phyloP scores from a whole-genome alignment of 2,329 filamentous ascomycete genomes.

The Colletotrichum cereale region DNA sequence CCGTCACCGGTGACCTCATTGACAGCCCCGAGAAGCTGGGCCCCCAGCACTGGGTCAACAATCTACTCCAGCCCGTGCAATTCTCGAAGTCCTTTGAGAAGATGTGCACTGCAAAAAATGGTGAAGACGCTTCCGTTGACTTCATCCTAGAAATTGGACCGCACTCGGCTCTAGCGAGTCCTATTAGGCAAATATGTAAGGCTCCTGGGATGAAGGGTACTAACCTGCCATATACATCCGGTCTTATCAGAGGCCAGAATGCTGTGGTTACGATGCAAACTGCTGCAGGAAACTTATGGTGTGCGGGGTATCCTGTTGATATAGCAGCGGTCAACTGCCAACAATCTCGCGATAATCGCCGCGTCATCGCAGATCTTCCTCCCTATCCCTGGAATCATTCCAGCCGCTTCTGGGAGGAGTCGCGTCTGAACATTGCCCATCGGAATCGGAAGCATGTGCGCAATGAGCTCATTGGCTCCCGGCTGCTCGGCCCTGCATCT shows the following conservation, averaged over 20 bases:
- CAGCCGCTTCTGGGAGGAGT: slow-evolving; percentile 34
- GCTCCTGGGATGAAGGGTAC: slow-evolving; percentile 20
- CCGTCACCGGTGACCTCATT: slow-evolving; percentile 43
- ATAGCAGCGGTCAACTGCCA: slow-evolving; percentile 39
- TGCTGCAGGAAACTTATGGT: slow-evolving; percentile 14
- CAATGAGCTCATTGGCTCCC: slow-evolving; percentile 32
- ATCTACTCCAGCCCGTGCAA: slow-evolving; percentile 10
- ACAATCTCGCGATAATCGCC: not conserved
- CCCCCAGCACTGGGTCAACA: slow-evolving; percentile 30
- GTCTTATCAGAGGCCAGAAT: slow-evolving; percentile 9
- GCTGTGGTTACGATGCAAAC: slow-evolving; percentile 16
- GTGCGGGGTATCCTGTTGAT: slow-evolving; percentile 12
- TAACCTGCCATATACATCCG: slow-evolving; percentile 4
- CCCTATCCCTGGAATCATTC: slow-evolving; percentile 41
- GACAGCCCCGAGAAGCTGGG: slow-evolving; percentile 16
- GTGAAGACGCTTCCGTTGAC: slow-evolving; percentile 41
- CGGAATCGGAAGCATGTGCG: slow-evolving; percentile 23
- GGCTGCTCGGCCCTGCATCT: slow-evolving; percentile 41
- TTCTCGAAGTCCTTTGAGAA: slow-evolving; percentile 26
- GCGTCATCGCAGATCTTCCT: slow-evolving; percentile 39
- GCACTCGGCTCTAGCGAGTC: slow-evolving; percentile 62
- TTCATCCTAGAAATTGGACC: slow-evolving; percentile 63
- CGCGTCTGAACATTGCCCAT: slow-evolving; percentile 28
- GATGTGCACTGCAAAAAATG: slow-evolving; percentile 12
- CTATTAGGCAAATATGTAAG: slow-evolving; percentile 63